phyloP scores from a whole-genome alignment of 805 yeast species.

The Myxozyma lipomycoides region DNA sequence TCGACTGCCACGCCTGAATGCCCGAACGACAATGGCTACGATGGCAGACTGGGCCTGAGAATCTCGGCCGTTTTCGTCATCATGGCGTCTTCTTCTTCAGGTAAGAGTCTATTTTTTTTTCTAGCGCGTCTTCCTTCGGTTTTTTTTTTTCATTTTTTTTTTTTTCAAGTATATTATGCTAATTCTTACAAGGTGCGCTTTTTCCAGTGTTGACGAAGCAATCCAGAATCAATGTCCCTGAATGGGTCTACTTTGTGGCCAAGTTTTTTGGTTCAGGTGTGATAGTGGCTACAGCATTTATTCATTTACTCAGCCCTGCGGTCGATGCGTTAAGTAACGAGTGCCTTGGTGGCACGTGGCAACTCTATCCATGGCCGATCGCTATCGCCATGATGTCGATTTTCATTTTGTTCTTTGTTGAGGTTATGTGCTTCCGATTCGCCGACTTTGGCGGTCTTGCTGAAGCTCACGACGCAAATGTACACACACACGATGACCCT shows the following conservation, averaged over 20 bases:
- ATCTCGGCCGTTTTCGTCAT: constrained; percentile 62
- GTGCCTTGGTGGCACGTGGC: constrained; percentile 38
- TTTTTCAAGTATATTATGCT: too few relatives aligned
- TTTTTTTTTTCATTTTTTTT: neutral
- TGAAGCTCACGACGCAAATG: neutral
- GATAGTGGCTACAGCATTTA: constrained; percentile 69
- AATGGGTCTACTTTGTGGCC: constrained; percentile 23
- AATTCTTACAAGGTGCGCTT: constrained; percentile 36
- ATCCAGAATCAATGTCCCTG: constrained; percentile 16
- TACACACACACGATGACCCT: constrained; percentile 6
- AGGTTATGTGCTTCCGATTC: constrained; percentile 45
- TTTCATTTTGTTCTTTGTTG: constrained; percentile 47
- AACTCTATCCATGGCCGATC: constrained; percentile 54
- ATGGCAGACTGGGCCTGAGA: constrained; percentile 46
- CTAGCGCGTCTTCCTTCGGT: neutral
- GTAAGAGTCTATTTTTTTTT: constrained; percentile 30
- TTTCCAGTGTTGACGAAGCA: constrained; percentile 43
- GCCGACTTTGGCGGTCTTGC: constrained; percentile 26
- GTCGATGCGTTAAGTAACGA: constrained; percentile 20
- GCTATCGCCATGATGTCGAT: constrained; percentile 51
- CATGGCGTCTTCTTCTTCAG: constrained; percentile 45
- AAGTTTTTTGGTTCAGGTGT: constrained; percentile 61
- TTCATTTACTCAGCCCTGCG: constrained; percentile 43
- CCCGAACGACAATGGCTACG: constrained; percentile 38
- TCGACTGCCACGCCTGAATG: constrained; percentile 24